Conservation (phyloP, 2,329 filamentous ascomycete genomes). For the Remersonia thermophila region DNA sequence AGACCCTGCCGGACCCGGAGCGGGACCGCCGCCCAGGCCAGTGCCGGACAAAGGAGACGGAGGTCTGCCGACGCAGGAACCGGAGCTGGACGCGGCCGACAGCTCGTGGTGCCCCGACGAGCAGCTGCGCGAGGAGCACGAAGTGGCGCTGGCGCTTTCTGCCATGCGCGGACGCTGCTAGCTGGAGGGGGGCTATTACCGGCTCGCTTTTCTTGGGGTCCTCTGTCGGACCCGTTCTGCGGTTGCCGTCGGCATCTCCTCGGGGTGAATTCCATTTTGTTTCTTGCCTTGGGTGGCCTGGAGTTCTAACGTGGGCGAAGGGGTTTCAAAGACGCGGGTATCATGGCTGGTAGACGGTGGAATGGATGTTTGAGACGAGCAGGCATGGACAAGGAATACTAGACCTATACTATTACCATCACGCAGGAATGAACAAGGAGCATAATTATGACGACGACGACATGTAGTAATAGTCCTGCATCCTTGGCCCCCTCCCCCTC, state of each 20-base stretch:
- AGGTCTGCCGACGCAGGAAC: too few relatives aligned
- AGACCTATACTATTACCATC: too few relatives aligned
- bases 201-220: too few relatives aligned
- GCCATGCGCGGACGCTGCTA: conserved; percentile 4
- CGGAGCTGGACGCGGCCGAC: neutral
- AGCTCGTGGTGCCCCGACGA: conserved; percentile 11
- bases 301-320: neutral
- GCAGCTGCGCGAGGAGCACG: conserved; percentile 14
- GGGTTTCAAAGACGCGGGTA: neutral
- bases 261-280: neutral
- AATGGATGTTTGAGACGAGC: neutral
- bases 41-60: too few relatives aligned
- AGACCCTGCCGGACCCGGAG: too few relatives aligned
- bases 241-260: neutral
- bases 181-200: too few relatives aligned
- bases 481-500: too few relatives aligned
- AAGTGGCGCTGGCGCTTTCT: conserved; percentile 14
- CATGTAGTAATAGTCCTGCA: too few relatives aligned
- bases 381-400: neutral
- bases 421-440: too few relatives aligned
- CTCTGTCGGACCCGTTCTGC: neutral
- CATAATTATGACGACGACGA: too few relatives aligned
- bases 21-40: too few relatives aligned
- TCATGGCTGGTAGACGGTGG: neutral
- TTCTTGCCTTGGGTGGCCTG: neutral